Base-by-base conservation (phyloP, 140 eudicot genomes). In the Erigeron philadelphicus region DNA sequence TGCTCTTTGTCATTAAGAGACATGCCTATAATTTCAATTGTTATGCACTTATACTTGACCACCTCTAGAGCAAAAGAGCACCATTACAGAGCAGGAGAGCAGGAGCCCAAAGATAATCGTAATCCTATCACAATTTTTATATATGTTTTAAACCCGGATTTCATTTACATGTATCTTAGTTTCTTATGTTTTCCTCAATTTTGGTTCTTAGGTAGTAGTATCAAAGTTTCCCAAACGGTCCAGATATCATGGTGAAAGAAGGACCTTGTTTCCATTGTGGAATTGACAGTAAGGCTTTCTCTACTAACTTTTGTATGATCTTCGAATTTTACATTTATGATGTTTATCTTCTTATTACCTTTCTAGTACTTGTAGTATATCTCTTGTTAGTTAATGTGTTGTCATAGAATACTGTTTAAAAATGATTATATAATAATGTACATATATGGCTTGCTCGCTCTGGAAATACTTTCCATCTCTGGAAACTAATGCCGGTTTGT, bases 181-280 rank as follows among this genome's bases (percentile, higher is more conserved):
- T 65, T 19, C 78, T 65, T 72, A 9, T 57, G 49, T n/a, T 54
- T 52, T 69, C 53, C 25, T 63, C 48, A 13, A 31, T 7, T 49
- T 35, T 70, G 44, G 43, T 16, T 42, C 42, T 74, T 55, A 44
- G 55, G 54, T 60, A 38, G 41, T 60, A 47, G 55, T 15, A 41
- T 60, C 53, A 59, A 60, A 58, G 61, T 50, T 61, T 68, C 71
- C 45, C 15, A 50, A 57, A 19, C 23, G 47, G 55, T 71, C 70
- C 38, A 31, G 50, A 41, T 40, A 50, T 63, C 66, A 72, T 78
- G 78, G 78, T 61, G 70, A 78, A 73, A 66, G 78, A 78, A 66
- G 82, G 82, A 74, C 82, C 82, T 43, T 78, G 82, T 31, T 18
- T 9, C 17, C 82, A 78, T 67, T 78, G 82, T 44, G 82, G 82